Percentiles rank a stretch among this genome's conserved stretches.
These are phyloP conservation scores for Elsinoe fawcettii DNA, from an alignment of 2,329 filamentous ascomycete genomes.

Conservation along the genomic window DNA sequence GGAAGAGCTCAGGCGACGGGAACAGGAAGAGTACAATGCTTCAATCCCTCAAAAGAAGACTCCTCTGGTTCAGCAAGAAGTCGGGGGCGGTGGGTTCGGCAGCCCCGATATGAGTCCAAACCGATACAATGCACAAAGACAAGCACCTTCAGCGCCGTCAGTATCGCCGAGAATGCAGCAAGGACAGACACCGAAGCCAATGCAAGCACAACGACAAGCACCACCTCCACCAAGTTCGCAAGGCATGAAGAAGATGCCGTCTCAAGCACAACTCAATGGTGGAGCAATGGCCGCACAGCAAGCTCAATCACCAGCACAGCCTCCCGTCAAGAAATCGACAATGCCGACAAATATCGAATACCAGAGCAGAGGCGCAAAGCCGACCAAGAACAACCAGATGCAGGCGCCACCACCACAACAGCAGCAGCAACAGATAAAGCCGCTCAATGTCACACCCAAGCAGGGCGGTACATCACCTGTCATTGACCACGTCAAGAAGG, in stretches of 20 bases:
- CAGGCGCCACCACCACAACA: conserved; percentile 12
- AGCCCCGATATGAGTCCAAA: conserved; percentile 45
- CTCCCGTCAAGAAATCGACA: conserved; percentile 18
- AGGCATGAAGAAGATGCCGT: conserved; percentile 16
- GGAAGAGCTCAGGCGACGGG: conserved; percentile 57
- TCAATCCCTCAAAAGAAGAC: conserved; percentile 74
- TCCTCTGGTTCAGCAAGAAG: conserved; percentile 80
- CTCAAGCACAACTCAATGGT: conserved; percentile 24
- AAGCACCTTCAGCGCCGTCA: conserved; percentile 53
- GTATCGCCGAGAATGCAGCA: conserved; percentile 52
- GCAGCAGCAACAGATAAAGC: conserved; percentile 34
- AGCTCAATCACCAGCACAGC: conserved; percentile 1
- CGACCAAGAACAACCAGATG: conserved; percentile 24
- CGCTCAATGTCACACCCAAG: conserved; percentile 46
- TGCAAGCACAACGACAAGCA: conserved; percentile 68
- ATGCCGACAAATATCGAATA: conserved; percentile 16
- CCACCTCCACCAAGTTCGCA: conserved; percentile 56
- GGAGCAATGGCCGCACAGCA: conserved; percentile 20
- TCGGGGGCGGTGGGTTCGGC: conserved; percentile 56
- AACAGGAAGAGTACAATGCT: conserved; percentile 69
- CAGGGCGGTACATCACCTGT: conserved; percentile 43
- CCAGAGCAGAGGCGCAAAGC: conserved; percentile 10
- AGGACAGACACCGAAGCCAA: conserved; percentile 42
- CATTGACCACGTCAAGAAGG: conserved; percentile 71
- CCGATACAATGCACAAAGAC: conserved; percentile 78